A percentile compares a stretch with the other conserved stretches of the same genome.
Evolutionary conservation across 805 yeast species (phyloP).

Genomic region (Yarrowia hollandica): DNA sequence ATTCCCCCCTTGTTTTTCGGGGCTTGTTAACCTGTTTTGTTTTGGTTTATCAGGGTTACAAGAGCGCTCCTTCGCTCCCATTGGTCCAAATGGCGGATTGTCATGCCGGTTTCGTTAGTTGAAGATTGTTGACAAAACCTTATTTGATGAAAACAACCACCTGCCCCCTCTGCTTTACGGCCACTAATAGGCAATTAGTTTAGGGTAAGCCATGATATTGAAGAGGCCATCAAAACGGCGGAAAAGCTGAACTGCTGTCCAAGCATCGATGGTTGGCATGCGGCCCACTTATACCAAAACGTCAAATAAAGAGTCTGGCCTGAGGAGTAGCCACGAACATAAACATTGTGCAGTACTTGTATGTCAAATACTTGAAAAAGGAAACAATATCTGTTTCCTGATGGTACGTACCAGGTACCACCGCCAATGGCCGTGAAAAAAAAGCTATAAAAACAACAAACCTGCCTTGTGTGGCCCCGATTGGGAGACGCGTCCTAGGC

Average conservation of each 20-base stretch:
- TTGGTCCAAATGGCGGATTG: neutral
- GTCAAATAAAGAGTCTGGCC: neutral
- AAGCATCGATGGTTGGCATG: too few species aligned
- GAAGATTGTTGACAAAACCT: conserved; percentile 15
- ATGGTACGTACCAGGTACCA: too few species aligned
- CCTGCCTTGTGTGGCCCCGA: conserved; percentile 2
- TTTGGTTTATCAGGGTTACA: conserved; percentile 4
- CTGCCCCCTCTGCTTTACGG: neutral
- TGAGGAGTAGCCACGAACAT: neutral
- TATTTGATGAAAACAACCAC: neutral
- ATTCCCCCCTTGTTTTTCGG: neutral
- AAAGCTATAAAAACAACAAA: neutral
- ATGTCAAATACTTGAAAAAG: too few species aligned
- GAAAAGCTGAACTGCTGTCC: neutral
- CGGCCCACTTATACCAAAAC: neutral
- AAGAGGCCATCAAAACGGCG: neutral
- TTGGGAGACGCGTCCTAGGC: conserved; percentile 9
- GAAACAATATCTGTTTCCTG: too few species aligned
- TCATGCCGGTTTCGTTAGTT: conserved; percentile 5
- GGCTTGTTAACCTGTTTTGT: conserved; percentile 9
- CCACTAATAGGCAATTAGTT: neutral
- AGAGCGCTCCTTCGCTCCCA: neutral
- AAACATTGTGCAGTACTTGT: too few species aligned
- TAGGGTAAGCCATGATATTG: neutral
- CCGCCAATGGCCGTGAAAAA: neutral